Conservation (phyloP, 345 rosid genomes). For the Draba incana region DNA sequence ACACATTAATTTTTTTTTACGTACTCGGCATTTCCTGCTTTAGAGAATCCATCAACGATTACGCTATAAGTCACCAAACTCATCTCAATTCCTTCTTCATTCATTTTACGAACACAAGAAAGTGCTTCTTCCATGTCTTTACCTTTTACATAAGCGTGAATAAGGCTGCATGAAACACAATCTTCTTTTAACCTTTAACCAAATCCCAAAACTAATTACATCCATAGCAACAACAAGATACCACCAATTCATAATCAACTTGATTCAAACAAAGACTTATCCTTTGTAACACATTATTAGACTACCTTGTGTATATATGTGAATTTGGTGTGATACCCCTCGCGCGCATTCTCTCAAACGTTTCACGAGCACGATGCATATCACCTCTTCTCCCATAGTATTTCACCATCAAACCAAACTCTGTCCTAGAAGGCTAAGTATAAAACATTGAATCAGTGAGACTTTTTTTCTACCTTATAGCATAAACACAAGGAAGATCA, state of each 20-base stretch:
- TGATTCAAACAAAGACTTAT: neutral
- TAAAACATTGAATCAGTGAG: constrained; percentile 16
- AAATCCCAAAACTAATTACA: constrained; percentile 22
- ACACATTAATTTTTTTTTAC: constrained; percentile 41
- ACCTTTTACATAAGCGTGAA: constrained; percentile 97
- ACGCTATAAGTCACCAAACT: constrained; percentile 88
- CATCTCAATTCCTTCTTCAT: constrained; percentile 85
- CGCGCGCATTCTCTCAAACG: constrained; percentile 91
- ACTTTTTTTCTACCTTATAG: neutral
- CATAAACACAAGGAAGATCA: neutral
- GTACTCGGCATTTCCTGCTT: constrained; percentile 79
- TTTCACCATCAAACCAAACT: constrained; percentile 91
- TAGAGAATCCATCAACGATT: constrained; percentile 86
- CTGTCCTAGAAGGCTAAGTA: constrained; percentile 92
- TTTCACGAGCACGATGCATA: constrained; percentile 90
- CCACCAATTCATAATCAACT: neutral
- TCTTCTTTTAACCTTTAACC: constrained; percentile 43
- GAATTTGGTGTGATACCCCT: constrained; percentile 92
- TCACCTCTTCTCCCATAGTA: constrained; percentile 96
- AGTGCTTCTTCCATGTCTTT: constrained; percentile 98
- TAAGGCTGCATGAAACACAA: constrained; percentile 90
- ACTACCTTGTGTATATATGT: constrained; percentile 86
- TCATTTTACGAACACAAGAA: constrained; percentile 93
- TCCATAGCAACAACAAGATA: no score
- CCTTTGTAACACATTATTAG: constrained; percentile 20